A percentile compares a stretch with the other conserved stretches of the same genome.
Conservation (phyloP, 2,329 filamentous ascomycete species). For the Ustulina deusta region DNA sequence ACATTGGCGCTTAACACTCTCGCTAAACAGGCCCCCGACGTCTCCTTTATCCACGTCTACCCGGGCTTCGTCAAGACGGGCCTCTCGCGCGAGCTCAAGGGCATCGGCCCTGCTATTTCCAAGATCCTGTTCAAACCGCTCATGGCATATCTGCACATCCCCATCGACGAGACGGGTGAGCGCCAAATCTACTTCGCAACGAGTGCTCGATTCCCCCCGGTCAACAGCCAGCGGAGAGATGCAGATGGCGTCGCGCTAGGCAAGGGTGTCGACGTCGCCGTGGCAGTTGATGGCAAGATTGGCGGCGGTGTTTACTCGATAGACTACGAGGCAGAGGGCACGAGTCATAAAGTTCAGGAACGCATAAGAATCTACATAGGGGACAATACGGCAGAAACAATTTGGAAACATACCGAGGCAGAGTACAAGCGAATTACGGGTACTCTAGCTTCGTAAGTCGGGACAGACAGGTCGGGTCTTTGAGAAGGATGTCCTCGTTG, state of each 20-base stretch:
- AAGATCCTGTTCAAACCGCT: conserved; percentile 45
- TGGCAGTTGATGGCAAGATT: conserved; percentile 49
- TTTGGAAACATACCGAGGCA: conserved; percentile 54
- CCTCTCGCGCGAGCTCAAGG: conserved; percentile 44
- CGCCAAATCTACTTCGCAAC: conserved; percentile 55
- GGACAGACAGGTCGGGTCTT: too few species aligned
- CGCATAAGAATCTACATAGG: conserved; percentile 46
- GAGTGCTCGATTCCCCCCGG: conserved; percentile 50
- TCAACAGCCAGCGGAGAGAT: conserved; percentile 34
- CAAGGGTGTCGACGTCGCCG: conserved; percentile 45
- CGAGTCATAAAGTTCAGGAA: conserved; percentile 45
- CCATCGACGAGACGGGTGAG: conserved; percentile 54
- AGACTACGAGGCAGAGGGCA: conserved; percentile 50
- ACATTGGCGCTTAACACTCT: conserved; percentile 29
- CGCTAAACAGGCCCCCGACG: conserved; percentile 54
- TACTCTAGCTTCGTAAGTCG: background rate
- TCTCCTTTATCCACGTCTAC: conserved; percentile 56
- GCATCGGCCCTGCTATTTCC: conserved; percentile 46
- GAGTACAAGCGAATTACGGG: conserved; percentile 48
- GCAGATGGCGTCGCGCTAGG: conserved; percentile 47
- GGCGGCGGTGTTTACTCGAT: conserved; percentile 57
- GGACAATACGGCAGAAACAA: conserved; percentile 48
- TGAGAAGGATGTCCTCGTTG: too few species aligned
- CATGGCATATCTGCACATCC: conserved; percentile 38
- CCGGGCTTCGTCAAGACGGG: conserved; percentile 55